phyloP scores from a whole-genome alignment of 1,139 yeast species.

The Debaryomyces coudertii region DNA sequence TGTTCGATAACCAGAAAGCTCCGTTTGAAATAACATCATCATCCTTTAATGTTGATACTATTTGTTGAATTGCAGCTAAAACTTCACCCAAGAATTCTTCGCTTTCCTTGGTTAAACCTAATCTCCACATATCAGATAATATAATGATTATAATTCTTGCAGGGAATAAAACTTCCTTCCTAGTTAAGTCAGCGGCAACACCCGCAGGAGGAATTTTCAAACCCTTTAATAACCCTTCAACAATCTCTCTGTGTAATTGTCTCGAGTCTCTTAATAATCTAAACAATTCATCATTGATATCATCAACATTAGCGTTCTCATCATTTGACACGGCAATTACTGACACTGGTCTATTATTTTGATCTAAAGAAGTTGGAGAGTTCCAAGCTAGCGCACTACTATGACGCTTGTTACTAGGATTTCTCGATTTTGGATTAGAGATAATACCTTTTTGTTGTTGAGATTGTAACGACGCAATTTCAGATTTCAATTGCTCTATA shows the following conservation, averaged over 20 bases:
- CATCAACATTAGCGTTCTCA: constrained; percentile 63
- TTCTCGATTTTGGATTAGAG: constrained; percentile 34
- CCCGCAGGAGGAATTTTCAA: constrained; percentile 85
- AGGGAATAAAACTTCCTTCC: constrained; percentile 94
- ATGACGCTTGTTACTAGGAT: constrained; percentile 41
- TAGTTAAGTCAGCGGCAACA: constrained; percentile 77
- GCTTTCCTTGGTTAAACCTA: constrained; percentile 89
- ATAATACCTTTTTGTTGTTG: constrained; percentile 29
- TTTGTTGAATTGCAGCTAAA: constrained; percentile 81
- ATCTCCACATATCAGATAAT: constrained; percentile 97
- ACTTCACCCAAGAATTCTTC: constrained; percentile 92
- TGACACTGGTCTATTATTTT: constrained; percentile 54
- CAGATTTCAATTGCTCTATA: constrained; percentile 69
- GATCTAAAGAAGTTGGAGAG: constrained; percentile 36
- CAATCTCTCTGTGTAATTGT: constrained; percentile 79
- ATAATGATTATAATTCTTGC: constrained; percentile 92
- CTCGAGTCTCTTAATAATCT: constrained; percentile 78
- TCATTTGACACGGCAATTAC: constrained; percentile 59
- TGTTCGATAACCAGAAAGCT: constrained; percentile 97
- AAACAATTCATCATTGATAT: constrained; percentile 74
- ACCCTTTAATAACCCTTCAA: constrained; percentile 86
- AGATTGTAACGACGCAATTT: constrained; percentile 55
- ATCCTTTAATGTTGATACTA: constrained; percentile 71
- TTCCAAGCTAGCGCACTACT: constrained; percentile 46
- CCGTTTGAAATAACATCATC: constrained; percentile 91